These are phyloP conservation scores for Vigna trinervia DNA, from an alignment of 306 rosid genomes.

Conservation along the genomic window DNA sequence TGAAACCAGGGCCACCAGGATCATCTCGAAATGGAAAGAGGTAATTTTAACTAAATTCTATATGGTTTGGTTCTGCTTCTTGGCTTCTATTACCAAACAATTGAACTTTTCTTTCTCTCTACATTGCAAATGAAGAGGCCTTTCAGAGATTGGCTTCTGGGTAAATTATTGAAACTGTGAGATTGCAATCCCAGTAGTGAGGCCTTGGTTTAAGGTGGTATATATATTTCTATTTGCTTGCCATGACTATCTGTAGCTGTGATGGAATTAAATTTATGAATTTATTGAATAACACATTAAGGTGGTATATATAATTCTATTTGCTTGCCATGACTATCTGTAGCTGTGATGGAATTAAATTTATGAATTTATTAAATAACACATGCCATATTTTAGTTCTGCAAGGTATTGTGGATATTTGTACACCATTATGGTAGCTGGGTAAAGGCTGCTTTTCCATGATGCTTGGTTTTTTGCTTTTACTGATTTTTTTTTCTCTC, in stretches of 20 bases:
- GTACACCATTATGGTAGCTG: neutral
- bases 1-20: conserved; percentile 52
- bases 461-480: neutral
- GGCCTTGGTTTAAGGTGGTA: neutral
- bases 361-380: too few species aligned
- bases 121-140: neutral
- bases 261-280: neutral
- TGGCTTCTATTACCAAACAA: conserved; percentile 9
- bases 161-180: neutral
- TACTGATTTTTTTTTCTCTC: conserved; percentile 1
- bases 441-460: conserved; percentile 6
- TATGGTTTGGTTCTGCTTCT: neutral
- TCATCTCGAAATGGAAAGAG: conserved; percentile 48
- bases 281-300: neutral
- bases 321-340: too few species aligned
- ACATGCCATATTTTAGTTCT: neutral
- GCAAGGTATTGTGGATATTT: neutral
- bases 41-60: conserved; percentile 47
- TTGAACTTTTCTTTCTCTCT: neutral
- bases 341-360: too few species aligned
- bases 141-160: neutral
- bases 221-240: neutral
- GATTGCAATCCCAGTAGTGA: neutral
- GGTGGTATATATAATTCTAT: too few species aligned
- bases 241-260: neutral